Evolutionary conservation across 805 yeast genomes (phyloP), one percentile per base, ranked within the genome.

Genomic region (Myxozyma nipponensis): DNA sequence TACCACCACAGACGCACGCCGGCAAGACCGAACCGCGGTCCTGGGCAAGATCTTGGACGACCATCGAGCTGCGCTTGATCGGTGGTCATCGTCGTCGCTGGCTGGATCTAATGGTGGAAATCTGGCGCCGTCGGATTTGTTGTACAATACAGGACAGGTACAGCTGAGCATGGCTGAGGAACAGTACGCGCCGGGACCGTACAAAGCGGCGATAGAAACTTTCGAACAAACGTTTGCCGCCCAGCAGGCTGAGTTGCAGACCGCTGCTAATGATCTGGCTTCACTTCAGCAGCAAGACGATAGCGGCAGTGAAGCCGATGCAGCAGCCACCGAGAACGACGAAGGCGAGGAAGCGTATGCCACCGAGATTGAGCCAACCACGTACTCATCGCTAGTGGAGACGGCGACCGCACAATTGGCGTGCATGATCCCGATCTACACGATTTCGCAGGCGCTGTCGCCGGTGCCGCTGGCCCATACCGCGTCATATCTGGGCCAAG

Each of bases 121-220:
- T 28, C 6, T 6, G 6, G 9, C 4, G 25, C 56, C 56, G 5
- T 45, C 54, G 10, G 59, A 55, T 46, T 26, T 55, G 38, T 37
- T 54, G 39, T 55, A 34, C 38, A 55, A 55, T 19, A 54, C 54
- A 44, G 59, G 43, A 3, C 59, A 55, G 24, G 59, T 55, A 7
- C 51, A 47, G 36, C 42, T 55, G 5, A 42, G 53, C 15, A 32
- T 55, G 15, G 59, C 59, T 3, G 59, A 55, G 41, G 59, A 54
- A 23, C 55, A 50, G 32, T 54, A 47, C 24, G 42, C 25, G 7
- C 22, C 36, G 7, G 56, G 17, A 6, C 43, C 50, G 21, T 54
- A 45, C 35, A 39, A 26, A 7, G 36, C 45, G 15, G 58, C 58
- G 6, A 13, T 45, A 13, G 53, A 52, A n/a, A 39, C 25, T 4